A percentile compares a stretch with the other conserved stretches of the same genome.
These are phyloP conservation scores for Phytophthora sp. DNA, from an alignment of 352 stramenopile species.

Conservation along the genomic window DNA sequence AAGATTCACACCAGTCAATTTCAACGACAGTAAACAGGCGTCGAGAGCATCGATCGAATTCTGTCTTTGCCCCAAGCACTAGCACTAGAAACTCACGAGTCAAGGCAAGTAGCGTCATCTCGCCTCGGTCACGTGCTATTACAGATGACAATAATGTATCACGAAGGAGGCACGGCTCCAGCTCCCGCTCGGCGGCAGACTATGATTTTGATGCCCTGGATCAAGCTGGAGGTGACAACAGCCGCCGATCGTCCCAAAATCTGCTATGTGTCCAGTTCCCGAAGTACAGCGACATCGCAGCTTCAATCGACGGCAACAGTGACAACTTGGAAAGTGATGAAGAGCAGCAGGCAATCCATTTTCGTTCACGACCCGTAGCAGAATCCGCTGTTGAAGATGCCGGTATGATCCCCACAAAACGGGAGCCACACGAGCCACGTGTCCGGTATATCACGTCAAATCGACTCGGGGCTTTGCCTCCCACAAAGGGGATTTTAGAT, in stretches of 20 bases:
- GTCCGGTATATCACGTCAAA: slow-evolving; percentile 81
- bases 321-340: slow-evolving; percentile 36
- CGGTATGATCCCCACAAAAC: slow-evolving; percentile 32
- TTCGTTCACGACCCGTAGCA: slow-evolving; percentile 57
- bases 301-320: background rate
- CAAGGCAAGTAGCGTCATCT: slow-evolving; percentile 35
- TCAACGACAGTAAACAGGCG: background rate
- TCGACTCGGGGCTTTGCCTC: slow-evolving; percentile 51
- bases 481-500: slow-evolving; percentile 71
- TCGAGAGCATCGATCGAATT: slow-evolving; percentile 11
- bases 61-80: background rate
- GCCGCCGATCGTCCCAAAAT: background rate
- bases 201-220: background rate
- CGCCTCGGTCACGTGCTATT: slow-evolving; percentile 20
- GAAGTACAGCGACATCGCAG: slow-evolving; percentile 5
- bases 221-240: background rate
- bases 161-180: background rate
- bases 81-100: slow-evolving; percentile 6
- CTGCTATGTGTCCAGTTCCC: slow-evolving; percentile 19
- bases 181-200: background rate
- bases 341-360: slow-evolving; percentile 52
- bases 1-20: background rate
- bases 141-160: slow-evolving; percentile 8
- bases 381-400: slow-evolving; percentile 44
- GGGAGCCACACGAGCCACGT: slow-evolving; percentile 41